Evolutionary conservation across 2,329 filamentous ascomycete genomes (phyloP), one percentile per base, ranked within the genome.

Genomic region (Pyricularia grisea): DNA sequence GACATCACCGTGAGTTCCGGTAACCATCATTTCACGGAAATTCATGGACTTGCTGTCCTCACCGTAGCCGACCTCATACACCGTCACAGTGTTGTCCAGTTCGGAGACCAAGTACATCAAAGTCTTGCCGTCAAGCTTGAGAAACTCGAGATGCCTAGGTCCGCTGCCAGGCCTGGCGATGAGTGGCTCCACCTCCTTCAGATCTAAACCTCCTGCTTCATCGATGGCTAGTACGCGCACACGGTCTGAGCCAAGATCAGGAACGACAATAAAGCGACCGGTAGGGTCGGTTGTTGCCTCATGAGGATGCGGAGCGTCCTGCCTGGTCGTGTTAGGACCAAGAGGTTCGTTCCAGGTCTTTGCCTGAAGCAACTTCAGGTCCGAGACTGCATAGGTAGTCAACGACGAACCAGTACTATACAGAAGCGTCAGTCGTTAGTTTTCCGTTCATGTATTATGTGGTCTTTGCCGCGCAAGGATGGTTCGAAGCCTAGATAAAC

Each of bases 271-370:
- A 76, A 85, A 92, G n/a, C 81, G 74, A 6, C 84, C 85, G 2
- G 86, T 89, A 7, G 89, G 90, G 75, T 92, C 90, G 42, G 89
- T 75, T 67, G 90, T 76, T n/a, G 85, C 83, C 74, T 90, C 79
- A 77, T 92, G 89, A 23, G 88, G 88, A 74, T 90, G 87, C 2
- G 88, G 80, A 7, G 82, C 80, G 61, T 85, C 80, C 77, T 91
- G 87, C 67, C 85, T 84, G 5, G 77, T 75, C 1, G 79, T 75
- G 68, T 79, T 75, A 42, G 80, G 74, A 0, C 80, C 80, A 4
- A 79, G 77, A 9, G 76, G 73, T 11, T 73, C 71, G 67, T 75
- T 76, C 74, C 80, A 86, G 1, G 76, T 77, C 69, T 79, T 73
- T 68, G 77, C 77, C 70, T 82, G 74, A 36, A 82, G 71, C 36